Evolutionary conservation across 2,329 filamentous ascomycete genomes (phyloP).

Genomic region (Calonectria naviculata): DNA sequence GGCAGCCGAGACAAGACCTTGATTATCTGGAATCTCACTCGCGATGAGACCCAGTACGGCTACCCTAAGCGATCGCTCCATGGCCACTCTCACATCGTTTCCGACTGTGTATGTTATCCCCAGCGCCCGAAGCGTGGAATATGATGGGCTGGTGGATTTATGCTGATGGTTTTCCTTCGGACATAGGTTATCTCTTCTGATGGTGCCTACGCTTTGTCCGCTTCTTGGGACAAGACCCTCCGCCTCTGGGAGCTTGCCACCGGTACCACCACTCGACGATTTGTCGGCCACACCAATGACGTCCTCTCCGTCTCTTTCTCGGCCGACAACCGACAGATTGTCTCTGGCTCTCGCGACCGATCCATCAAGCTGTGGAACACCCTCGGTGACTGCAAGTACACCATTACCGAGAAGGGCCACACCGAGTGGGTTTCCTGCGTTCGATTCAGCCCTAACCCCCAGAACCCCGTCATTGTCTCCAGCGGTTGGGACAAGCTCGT

Average conservation of each 20-base stretch:
- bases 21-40: conserved; percentile 99
- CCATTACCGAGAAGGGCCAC: conserved; percentile 99
- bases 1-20: conserved; percentile 97
- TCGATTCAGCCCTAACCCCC: conserved; percentile 99
- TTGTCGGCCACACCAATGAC: conserved; percentile 99
- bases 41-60: conserved; percentile 97
- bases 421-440: conserved; percentile 99
- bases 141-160: not conserved
- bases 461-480: conserved; percentile 99
- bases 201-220: conserved; percentile 98
- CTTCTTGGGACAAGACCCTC: conserved; percentile 99
- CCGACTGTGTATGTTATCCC: conserved; percentile 90
- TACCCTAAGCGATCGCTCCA: conserved; percentile 99
- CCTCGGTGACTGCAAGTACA: conserved; percentile 99
- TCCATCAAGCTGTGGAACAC: conserved; percentile 99
- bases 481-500: conserved; percentile 99
- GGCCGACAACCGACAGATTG: conserved; percentile 99
- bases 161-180: conserved; percentile 37
- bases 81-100: conserved; percentile 99
- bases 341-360: conserved; percentile 97
- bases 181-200: conserved; percentile 97
- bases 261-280: conserved; percentile 96
- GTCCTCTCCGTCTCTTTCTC: conserved; percentile 99
- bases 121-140: not conserved
- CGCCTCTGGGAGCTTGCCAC: conserved; percentile 99